Evolutionary conservation across 129 eudicot genomes (phyloP), one percentile per base, ranked within the genome.

Genomic region (Lonicera japonica): DNA sequence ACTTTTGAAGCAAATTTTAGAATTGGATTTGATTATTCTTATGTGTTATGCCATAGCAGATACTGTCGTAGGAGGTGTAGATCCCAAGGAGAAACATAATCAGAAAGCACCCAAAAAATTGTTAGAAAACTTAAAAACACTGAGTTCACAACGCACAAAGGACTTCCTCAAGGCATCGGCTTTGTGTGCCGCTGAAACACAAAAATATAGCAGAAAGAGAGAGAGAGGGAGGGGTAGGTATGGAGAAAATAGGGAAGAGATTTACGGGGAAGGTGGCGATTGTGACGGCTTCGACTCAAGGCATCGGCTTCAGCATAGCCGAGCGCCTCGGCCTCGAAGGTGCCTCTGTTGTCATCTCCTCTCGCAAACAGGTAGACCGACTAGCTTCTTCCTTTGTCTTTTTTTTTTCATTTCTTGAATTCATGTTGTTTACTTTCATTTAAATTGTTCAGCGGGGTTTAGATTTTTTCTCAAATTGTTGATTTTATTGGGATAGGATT

Each of bases 221-320:
- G 36, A 29, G 36, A 29, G 36, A 29, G 36, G n/a, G 29, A 51
- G 10, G 20, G 16, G 36, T 17, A 63, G 15, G 4, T 11, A 73
- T 79, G 84, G 75, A 69, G 63, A 90, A 79, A 29, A 58, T 73
- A 0, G 96, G 83, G 12, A 83, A 76, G 79, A 79, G 96, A 83
- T 94, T 88, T 78, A 69, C 73, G 54, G 99, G 89, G 4, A 94
- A 94, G 57, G 95, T 94, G 8, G 99, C 92, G 8, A 85, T 94
- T 14, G 82, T 94, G 54, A 88, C 99, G 21, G 96, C 99, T 74
- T 94, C 99, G 38, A 94, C 96, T 54, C 99, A 88, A 71, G 99
- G 99, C 53, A 94, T 94, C 41, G 99, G 99, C 21, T 86, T 83
- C 71, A 63, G 75, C 56, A 94, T 94, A 36, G 99, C 99, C 23